Conservation (phyloP, 73 alveolate species). For the Paramecium primaurelia region DNA sequence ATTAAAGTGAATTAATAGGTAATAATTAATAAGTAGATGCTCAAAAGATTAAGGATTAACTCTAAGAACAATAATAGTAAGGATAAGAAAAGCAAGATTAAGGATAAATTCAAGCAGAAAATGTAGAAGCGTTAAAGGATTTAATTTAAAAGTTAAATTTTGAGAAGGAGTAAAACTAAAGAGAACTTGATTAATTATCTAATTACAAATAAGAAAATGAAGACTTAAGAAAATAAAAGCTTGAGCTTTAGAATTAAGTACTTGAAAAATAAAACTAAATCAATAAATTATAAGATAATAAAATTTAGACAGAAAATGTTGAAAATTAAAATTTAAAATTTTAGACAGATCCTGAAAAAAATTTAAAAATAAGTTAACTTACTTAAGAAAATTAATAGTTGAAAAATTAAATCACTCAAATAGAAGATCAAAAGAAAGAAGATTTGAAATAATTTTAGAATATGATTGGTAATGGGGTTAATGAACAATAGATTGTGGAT, state of each 20-base stretch:
- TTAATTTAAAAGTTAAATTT: neutral
- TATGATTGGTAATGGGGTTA: neutral
- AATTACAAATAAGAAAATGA: neutral
- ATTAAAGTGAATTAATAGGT: neutral
- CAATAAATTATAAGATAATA: neutral
- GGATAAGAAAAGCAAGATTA: neutral
- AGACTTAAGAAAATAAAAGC: neutral
- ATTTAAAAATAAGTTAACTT: neutral
- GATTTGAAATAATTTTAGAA: neutral
- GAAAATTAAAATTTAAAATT: neutral
- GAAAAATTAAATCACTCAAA: neutral
- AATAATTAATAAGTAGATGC: neutral
- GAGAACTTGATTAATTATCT: neutral
- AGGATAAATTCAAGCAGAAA: neutral
- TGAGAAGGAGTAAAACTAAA: neutral
- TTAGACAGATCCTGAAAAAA: neutral
- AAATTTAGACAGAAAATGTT: neutral
- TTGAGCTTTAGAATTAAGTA: neutral
- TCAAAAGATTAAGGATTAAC: neutral
- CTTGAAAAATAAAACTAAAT: neutral
- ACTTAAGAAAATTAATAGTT: neutral
- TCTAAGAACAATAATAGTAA: neutral
- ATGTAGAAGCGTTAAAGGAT: neutral
- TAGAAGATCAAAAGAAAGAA: neutral
- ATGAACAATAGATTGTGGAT: neutral